Percentiles rank a stretch among this genome's conserved stretches.
These are phyloP conservation scores for Trifolium fragiferum DNA, from an alignment of 306 rosid species.

Conservation along the genomic window DNA sequence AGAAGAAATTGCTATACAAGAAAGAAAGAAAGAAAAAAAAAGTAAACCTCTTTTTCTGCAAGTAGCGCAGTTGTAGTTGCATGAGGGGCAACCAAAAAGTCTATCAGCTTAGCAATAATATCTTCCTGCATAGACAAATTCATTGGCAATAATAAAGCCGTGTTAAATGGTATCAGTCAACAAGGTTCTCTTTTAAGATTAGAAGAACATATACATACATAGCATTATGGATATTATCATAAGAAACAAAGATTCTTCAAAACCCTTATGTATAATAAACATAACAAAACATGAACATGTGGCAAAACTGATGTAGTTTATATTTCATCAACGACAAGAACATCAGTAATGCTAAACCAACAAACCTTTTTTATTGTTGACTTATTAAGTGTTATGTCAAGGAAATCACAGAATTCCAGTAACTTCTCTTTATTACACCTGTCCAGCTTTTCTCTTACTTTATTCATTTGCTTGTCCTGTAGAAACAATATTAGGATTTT, in stretches of 20 bases:
- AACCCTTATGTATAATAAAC: neutral
- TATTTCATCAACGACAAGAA: slow-evolving; percentile 1
- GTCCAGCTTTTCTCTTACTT: slow-evolving; percentile 90
- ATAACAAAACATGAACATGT: slow-evolving; percentile 16
- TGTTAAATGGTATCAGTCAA: slow-evolving; percentile 13
- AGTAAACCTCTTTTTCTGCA: slow-evolving; percentile 80
- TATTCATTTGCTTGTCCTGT: slow-evolving; percentile 90
- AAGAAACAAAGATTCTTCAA: neutral
- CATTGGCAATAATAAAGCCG: slow-evolving; percentile 27
- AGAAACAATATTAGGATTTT: slow-evolving; percentile 33
- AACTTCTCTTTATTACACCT: slow-evolving; percentile 88
- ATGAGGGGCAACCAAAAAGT: slow-evolving; percentile 85
- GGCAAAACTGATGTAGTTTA: neutral
- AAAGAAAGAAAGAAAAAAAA: slow-evolving; percentile 1
- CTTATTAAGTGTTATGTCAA: slow-evolving; percentile 70
- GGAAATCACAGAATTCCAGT: slow-evolving; percentile 83
- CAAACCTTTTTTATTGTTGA: slow-evolving; percentile 83
- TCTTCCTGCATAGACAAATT: slow-evolving; percentile 72
- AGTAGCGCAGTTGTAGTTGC: slow-evolving; percentile 72
- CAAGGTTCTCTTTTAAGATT: neutral
- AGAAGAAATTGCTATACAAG: slow-evolving; percentile 17
- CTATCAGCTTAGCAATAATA: slow-evolving; percentile 72
- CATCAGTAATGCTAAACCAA: slow-evolving; percentile 37
- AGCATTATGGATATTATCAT: slow-evolving; percentile 9
- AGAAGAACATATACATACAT: neutral